Percentiles rank a stretch among this genome's conserved stretches.
These are phyloP conservation scores for Bombardia bombarda DNA, from an alignment of 495 filamentous ascomycete species.

Conservation along the genomic window DNA sequence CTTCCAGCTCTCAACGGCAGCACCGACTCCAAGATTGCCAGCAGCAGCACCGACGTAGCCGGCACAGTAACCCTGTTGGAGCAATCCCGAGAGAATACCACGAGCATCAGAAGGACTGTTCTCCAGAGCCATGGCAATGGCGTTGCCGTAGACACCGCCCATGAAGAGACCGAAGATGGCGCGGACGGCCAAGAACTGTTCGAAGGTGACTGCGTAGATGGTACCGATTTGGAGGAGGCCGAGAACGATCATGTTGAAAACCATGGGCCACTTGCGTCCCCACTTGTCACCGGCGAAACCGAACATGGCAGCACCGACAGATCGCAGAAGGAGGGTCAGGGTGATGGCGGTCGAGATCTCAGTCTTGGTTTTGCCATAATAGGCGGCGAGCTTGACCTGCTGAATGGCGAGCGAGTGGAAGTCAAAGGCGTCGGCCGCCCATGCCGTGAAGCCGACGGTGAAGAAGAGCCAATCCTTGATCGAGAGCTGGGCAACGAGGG, in stretches of 20 bases:
- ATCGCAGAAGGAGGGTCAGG: constrained; percentile 61
- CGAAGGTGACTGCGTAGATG: constrained; percentile 59
- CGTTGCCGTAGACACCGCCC: constrained; percentile 76
- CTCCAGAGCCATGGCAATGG: constrained; percentile 74
- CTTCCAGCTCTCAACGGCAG: constrained; percentile 49
- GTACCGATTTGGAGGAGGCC: constrained; percentile 62
- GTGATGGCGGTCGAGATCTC: constrained; percentile 67
- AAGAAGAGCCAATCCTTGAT: constrained; percentile 56
- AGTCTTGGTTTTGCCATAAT: constrained; percentile 58
- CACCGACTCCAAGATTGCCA: constrained; percentile 59
- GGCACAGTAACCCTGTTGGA: constrained; percentile 71
- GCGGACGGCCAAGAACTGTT: constrained; percentile 61
- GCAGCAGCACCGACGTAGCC: constrained; percentile 69
- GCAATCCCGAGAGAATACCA: constrained; percentile 68
- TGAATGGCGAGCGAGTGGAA: constrained; percentile 72
- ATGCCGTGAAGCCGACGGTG: constrained; percentile 53
- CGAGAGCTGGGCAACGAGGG: constrained; percentile 47
- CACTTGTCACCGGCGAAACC: constrained; percentile 66
- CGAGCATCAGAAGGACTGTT: constrained; percentile 63
- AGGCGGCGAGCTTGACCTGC: constrained; percentile 56
- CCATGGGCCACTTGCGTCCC: constrained; percentile 78
- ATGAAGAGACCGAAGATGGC: constrained; percentile 73
- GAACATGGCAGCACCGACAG: constrained; percentile 61
- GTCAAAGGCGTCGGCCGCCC: constrained; percentile 68
- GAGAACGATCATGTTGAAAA: constrained; percentile 58